Conservation (phyloP, 768 basidiomycete genomes). For the Vishniacozyma victoriae region DNA sequence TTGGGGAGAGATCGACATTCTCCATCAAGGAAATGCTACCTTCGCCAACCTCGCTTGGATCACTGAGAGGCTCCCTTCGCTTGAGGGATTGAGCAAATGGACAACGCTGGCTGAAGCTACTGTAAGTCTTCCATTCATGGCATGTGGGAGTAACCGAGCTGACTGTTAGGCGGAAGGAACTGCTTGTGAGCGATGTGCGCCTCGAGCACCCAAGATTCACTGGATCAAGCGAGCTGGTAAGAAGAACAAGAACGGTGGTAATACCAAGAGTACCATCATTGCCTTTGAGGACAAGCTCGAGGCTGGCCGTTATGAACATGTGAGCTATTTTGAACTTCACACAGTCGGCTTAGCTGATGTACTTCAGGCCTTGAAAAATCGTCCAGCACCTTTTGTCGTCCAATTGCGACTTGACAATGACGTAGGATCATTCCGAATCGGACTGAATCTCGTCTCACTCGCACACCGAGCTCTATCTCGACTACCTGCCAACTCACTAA, state of each 20-base stretch:
- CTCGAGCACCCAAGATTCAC: conserved; percentile 63
- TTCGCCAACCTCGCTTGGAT: conserved; percentile 83
- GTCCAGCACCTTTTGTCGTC: conserved; percentile 79
- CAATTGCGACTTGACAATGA: conserved; percentile 60
- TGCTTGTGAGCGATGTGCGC: conserved; percentile 74
- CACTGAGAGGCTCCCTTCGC: conserved; percentile 70
- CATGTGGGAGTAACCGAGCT: too few relatives aligned
- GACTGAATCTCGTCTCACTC: conserved; percentile 79
- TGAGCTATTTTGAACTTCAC: conserved; percentile 10
- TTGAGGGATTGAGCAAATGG: conserved; percentile 69
- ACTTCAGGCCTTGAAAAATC: conserved; percentile 61
- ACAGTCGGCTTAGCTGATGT: background rate
- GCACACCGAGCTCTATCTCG: conserved; percentile 78
- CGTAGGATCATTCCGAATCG: conserved; percentile 69
- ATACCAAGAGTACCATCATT: conserved; percentile 55
- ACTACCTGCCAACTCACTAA: conserved; percentile 58
- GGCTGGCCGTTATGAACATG: conserved; percentile 81
- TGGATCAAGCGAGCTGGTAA: conserved; percentile 57
- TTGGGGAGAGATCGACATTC: conserved; percentile 78
- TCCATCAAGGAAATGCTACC: conserved; percentile 68
- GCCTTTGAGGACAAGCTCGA: conserved; percentile 78
- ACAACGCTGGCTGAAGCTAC: conserved; percentile 54
- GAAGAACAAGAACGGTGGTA: conserved; percentile 32
- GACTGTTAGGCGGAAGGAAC: conserved; percentile 14
- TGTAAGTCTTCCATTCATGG: conserved; percentile 27